Conservation (phyloP, 2,329 filamentous ascomycete species). For the Colletotrichum sp. region DNA sequence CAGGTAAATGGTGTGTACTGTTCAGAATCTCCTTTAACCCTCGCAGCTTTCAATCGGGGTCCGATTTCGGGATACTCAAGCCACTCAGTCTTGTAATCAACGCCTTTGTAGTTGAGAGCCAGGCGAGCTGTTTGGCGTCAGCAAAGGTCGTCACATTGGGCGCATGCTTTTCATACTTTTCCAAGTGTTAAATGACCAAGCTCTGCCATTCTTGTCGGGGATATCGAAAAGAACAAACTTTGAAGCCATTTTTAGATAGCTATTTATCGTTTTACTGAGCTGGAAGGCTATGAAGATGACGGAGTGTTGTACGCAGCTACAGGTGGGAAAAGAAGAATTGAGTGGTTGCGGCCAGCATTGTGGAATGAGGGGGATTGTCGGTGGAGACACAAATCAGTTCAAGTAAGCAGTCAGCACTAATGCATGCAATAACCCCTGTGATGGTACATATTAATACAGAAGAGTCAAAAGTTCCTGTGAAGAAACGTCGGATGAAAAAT, state of each 20-base stretch:
- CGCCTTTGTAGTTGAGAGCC: slow-evolving; percentile 68
- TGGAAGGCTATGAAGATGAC: background rate
- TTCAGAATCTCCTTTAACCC: slow-evolving; percentile 49
- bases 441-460: background rate
- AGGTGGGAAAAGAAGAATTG: background rate
- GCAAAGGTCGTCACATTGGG: background rate
- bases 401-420: background rate
- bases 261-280: background rate
- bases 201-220: slow-evolving; percentile 45
- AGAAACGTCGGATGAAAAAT: too few species aligned
- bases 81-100: slow-evolving; percentile 74
- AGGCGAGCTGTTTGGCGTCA: slow-evolving; percentile 57
- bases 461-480: background rate
- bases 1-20: slow-evolving; percentile 51
- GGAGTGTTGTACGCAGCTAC: background rate
- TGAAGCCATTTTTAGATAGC: slow-evolving; percentile 21
- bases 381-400: background rate
- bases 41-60: slow-evolving; percentile 50
- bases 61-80: slow-evolving; percentile 71
- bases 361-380: background rate
- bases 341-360: background rate
- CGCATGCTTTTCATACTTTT: slow-evolving; percentile 55
- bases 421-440: background rate
- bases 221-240: slow-evolving; percentile 65
- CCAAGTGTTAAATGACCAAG: slow-evolving; percentile 75